Evolutionary conservation across 31 red algal species (phyloP), one percentile per base, ranked within the genome.

Genomic region (Porphyra umbilicalis): DNA sequence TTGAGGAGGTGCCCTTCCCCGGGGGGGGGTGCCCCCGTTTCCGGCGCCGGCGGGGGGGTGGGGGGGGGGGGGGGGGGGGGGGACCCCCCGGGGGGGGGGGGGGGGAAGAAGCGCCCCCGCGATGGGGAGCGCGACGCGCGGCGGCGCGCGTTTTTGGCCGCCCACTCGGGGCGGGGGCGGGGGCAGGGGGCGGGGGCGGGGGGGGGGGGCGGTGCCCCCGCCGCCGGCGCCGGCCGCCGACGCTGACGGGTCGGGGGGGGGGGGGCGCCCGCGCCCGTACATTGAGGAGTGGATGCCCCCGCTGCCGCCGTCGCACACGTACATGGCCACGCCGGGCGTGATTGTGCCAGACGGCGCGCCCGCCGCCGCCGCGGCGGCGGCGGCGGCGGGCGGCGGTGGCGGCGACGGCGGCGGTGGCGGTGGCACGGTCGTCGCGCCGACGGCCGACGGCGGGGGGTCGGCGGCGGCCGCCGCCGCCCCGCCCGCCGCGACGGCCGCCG

Each of bases 231-330:
- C 44, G 76, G 77, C 77, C 75, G 37, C 46, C 33, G 32, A 10
- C 37, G 30, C 77, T 39, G 35, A 79, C 44, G 20, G 20, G 16
- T 32, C 46, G 34, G 67, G 76, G 32, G 25, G 18, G 35, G 9
- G 78, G 35, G 44, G 36, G 33, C 39, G 39, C 33, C 33, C 16
- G 15, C 39, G 80, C 32, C 33, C 36, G 36, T 33, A 39, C 80
- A 83, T 92, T 15, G 90, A 92, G 75, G 38, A 75, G 36, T 92
- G 90, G 90, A 92, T 92, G 90, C 90, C 90, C 36, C 84, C 84
- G 29, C 68, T 92, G 25, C 90, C 90, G 68, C 83, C 81, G 79
- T 35, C 83, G 76, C 83, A 87, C 75, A 87, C 90, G 35, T 92
- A 92, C 76, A 82, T 92, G 34, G 81, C 84, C 32, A 92, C 90